These are phyloP conservation scores for Ceratobasidium theobromae DNA, from an alignment of 1,284 basidiomycete genomes.

Conservation along the genomic window DNA sequence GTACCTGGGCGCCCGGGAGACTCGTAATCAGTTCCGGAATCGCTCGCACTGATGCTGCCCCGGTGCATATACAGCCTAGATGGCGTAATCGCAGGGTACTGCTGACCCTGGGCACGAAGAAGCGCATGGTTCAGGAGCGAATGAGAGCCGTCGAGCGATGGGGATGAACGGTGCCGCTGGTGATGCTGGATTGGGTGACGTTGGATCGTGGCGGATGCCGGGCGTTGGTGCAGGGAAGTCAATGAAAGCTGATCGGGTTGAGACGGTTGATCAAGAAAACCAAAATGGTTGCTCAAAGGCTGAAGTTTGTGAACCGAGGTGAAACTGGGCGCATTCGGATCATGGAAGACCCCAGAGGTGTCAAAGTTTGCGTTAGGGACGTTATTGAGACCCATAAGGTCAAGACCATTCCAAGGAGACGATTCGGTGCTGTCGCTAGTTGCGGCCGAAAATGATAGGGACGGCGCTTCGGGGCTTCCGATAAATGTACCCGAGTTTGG, in stretches of 20 bases:
- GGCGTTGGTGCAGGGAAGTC: constrained; percentile 13
- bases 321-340: constrained; percentile 22
- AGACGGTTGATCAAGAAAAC: neutral
- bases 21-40: constrained; percentile 24
- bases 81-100: constrained; percentile 20
- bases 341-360: constrained; percentile 2
- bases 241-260: constrained; percentile 9
- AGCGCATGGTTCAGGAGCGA: constrained; percentile 16
- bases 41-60: constrained; percentile 22
- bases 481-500: constrained; percentile 15
- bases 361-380: constrained; percentile 1
- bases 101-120: constrained; percentile 20
- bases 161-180: constrained; percentile 21
- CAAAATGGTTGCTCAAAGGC: constrained; percentile 3
- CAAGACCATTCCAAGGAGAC: constrained; percentile 17
- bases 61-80: constrained; percentile 19
- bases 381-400: constrained; percentile 11
- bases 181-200: constrained; percentile 2
- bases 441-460: constrained; percentile 24
- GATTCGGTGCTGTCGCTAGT: constrained; percentile 19
- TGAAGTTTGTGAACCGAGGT: constrained; percentile 15
- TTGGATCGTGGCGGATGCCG: neutral
- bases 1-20: constrained; percentile 16
- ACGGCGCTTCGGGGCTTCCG: constrained; percentile 16
- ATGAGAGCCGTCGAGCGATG: constrained; percentile 11